Conservation (phyloP, 2,329 filamentous ascomycete genomes). For the Cephalotrichum gorgonifer region DNA sequence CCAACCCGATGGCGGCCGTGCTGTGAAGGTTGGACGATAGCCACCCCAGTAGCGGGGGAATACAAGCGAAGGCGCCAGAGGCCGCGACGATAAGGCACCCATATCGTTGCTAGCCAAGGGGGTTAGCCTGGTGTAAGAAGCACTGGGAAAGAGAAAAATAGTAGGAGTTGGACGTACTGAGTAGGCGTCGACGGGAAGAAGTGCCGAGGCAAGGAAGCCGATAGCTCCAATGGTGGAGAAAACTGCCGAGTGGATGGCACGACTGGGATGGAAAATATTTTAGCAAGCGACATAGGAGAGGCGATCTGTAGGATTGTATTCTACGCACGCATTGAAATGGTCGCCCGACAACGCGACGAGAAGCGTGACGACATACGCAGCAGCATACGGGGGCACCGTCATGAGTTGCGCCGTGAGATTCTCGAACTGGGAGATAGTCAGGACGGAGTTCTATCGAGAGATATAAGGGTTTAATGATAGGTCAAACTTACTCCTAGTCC, state of each 20-base stretch:
- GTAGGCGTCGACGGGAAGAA: constrained; percentile 51
- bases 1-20: constrained; percentile 55
- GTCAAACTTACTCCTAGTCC: too few species aligned
- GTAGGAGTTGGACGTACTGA: constrained; percentile 17
- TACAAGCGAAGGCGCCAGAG: constrained; percentile 56
- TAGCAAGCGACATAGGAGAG: too few species aligned
- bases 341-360: constrained; percentile 50
- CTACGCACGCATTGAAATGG: constrained; percentile 42
- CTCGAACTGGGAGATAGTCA: constrained; percentile 21
- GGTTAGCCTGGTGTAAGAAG: too few species aligned
- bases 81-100: constrained; percentile 59
- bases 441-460: too few species aligned
- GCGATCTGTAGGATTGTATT: constrained; percentile 31
- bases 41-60: constrained; percentile 63
- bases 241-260: too few species aligned
- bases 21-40: constrained; percentile 56
- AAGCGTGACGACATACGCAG: constrained; percentile 39
- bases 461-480: too few species aligned
- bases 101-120: constrained; percentile 40
- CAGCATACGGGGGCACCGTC: constrained; percentile 56
- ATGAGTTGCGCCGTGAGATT: constrained; percentile 51
- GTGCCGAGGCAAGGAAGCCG: constrained; percentile 52
- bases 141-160: too few species aligned
- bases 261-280: too few species aligned
- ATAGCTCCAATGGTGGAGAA: constrained; percentile 32